phyloP scores from a whole-genome alignment of 2,329 filamentous ascomycete genomes.

The Periglandula ipomoeae region DNA sequence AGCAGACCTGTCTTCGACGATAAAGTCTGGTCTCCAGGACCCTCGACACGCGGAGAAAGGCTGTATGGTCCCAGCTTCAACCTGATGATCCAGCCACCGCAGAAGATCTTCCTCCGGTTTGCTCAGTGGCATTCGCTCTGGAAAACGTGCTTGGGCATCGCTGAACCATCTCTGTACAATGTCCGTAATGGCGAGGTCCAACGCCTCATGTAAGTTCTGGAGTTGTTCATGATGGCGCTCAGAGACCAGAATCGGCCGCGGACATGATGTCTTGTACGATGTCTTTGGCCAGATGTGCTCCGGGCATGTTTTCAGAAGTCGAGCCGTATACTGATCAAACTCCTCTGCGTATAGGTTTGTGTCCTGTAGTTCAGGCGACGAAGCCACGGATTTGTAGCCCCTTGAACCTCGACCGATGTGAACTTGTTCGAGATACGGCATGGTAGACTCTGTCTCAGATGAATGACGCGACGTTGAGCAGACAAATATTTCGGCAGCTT shows the following conservation, averaged over 20 bases:
- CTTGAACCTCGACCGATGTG: too few relatives aligned
- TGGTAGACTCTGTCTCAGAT: too few relatives aligned
- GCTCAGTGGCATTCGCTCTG: conserved; percentile 24
- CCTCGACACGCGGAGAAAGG: conserved; percentile 16
- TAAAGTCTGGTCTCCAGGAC: conserved; percentile 31
- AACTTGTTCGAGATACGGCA: too few relatives aligned
- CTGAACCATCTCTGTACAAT: conserved; percentile 31
- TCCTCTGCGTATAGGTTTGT: too few relatives aligned
- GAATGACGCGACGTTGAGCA: too few relatives aligned
- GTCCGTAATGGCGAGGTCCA: conserved; percentile 23
- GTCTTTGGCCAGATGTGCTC: conserved; percentile 19
- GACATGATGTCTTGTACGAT: conserved; percentile 17
- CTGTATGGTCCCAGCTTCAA: conserved; percentile 14
- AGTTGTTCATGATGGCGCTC: conserved; percentile 22
- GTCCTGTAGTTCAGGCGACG: too few relatives aligned
- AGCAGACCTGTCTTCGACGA: conserved; percentile 20
- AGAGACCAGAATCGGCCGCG: conserved; percentile 25
- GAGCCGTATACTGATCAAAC: too few relatives aligned
- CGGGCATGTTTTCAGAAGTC: too few relatives aligned
- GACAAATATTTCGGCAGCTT: too few relatives aligned
- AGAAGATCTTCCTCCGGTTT: conserved; percentile 20
- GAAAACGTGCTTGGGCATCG: conserved; percentile 20
- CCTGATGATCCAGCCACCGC: conserved; percentile 21
- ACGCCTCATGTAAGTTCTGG: conserved; percentile 18
- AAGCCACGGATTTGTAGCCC: too few relatives aligned